Evolutionary conservation across 2,329 filamentous ascomycete genomes (phyloP).

Genomic region (Aspergillus sp.): DNA sequence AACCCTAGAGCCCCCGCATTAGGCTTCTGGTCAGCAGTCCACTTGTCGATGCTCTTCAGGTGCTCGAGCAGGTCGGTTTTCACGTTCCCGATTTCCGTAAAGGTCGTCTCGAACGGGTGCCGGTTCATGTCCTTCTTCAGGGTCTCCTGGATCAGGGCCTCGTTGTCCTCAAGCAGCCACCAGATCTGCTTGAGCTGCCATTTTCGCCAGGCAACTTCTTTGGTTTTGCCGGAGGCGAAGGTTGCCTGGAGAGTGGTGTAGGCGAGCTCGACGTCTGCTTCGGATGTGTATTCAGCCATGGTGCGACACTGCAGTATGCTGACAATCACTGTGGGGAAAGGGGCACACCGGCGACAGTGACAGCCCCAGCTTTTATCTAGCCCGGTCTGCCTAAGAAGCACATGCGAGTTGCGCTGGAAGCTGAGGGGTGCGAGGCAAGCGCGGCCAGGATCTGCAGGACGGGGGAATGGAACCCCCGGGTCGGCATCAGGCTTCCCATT

Average conservation of each 20-base stretch:
- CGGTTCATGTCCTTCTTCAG: slow-evolving; percentile 38
- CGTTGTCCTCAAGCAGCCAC: slow-evolving; percentile 45
- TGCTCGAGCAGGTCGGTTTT: slow-evolving; percentile 39
- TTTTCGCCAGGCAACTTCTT: slow-evolving; percentile 40
- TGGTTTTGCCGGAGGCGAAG: slow-evolving; percentile 35
- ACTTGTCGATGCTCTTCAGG: slow-evolving; percentile 41
- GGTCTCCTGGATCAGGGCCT: slow-evolving; percentile 32
- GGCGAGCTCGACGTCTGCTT: slow-evolving; percentile 1
- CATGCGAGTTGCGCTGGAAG: not conserved
- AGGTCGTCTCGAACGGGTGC: slow-evolving; percentile 33
- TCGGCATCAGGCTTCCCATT: not conserved
- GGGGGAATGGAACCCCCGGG: not conserved
- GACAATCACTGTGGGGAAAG: no score
- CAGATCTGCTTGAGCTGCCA: slow-evolving; percentile 44
- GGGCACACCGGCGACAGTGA: no score
- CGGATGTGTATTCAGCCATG: slow-evolving; percentile 6
- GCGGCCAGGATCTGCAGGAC: not conserved
- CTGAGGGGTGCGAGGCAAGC: not conserved
- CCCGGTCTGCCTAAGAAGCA: not conserved
- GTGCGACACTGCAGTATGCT: not conserved
- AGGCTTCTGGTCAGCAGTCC: slow-evolving; percentile 38
- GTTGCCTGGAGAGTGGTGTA: slow-evolving; percentile 16
- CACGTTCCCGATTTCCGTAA: slow-evolving; percentile 30
- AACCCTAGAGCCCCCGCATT: slow-evolving; percentile 28
- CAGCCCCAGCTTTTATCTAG: no score